Percentiles rank a stretch among this genome's conserved stretches.
phyloP scores from a whole-genome alignment of 1,284 basidiomycete genomes.

The Ustilago loliicola region DNA sequence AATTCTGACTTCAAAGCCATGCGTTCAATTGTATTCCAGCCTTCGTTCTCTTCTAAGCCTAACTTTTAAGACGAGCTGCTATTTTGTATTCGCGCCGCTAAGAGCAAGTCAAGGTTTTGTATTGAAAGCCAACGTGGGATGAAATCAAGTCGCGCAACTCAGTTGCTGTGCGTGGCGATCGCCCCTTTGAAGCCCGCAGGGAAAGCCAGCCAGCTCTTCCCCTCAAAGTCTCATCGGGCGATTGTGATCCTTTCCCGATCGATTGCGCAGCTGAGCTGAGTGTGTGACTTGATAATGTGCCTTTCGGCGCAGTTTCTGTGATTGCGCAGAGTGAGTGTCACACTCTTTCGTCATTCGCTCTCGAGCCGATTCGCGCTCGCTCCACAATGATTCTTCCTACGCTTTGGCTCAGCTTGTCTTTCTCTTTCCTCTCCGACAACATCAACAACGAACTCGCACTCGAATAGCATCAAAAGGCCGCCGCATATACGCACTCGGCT shows the following conservation, averaged over 20 bases:
- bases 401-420: not conserved
- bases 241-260: not conserved
- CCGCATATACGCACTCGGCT: too few relatives aligned
- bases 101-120: conserved; percentile 17
- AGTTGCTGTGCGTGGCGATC: conserved; percentile 21
- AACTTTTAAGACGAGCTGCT: too few relatives aligned
- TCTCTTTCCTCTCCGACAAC: too few relatives aligned
- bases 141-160: conserved; percentile 28
- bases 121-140: conserved; percentile 13
- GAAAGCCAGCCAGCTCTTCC: not conserved
- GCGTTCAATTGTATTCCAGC: not conserved
- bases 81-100: too few relatives aligned
- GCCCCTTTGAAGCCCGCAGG: not conserved
- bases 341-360: conserved; percentile 3
- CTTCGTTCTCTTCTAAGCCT: not conserved
- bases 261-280: not conserved
- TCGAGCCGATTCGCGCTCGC: too few relatives aligned
- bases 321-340: not conserved
- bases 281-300: too few relatives aligned
- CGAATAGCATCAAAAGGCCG: too few relatives aligned
- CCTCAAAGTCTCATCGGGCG: not conserved
- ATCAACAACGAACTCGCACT: too few relatives aligned
- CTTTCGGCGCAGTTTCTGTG: not conserved
- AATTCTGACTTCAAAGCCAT: conserved; percentile 1
- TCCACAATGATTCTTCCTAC: conserved; percentile 4